Evolutionary conservation across 75 land plant species (phyloP), one percentile per base, ranked within the genome.

Genomic region (Pseudotsuga menziesii): DNA sequence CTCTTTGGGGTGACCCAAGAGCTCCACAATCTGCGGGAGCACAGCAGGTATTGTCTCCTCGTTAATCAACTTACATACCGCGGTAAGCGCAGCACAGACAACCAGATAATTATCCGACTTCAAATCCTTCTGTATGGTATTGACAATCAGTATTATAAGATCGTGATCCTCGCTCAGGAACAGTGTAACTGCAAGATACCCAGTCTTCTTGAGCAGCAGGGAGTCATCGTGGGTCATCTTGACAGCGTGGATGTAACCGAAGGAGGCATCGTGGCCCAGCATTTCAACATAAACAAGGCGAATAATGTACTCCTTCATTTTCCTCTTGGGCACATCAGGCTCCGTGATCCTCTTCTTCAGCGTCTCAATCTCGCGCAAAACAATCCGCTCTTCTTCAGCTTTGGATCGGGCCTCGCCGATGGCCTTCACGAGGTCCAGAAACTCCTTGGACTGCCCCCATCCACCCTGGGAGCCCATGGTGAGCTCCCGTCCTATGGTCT

Each of bases 11-110:
- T 95, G 98, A 4, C 72, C 82, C n/a, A 95, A 74, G 59, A 95
- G 63, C 75, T 95, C 98, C 9, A 95, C 1, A 29, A 93, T 94
- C 94, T 94, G 88, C 8, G 97, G 94, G 29, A 96, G 79, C 54
- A 96, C 97, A 1, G 99, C 99, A 22, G 99, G 99, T 14, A 94
- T 96, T 3, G 99, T 96, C 88, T 96, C 99, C 84, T 96, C 99
- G 72, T 96, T 96, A 55, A 96, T 92, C 72, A 96, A 74, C 90
- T 75, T 92, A 66, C 99, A 96, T 0, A 90, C 99, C 0, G 94
- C 99, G 20, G 89, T 89, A 27, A 96, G 83, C 7, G 99, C 99
- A 15, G 97, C 93, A 75, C 93, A 94, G n/a, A 91, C 94, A 20
- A 96, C 93, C 72, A 96, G 83, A 78, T 89, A 96, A 66, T 96